Conservation (phyloP, 352 stramenopile species). For the Phytopythium sindhum region DNA sequence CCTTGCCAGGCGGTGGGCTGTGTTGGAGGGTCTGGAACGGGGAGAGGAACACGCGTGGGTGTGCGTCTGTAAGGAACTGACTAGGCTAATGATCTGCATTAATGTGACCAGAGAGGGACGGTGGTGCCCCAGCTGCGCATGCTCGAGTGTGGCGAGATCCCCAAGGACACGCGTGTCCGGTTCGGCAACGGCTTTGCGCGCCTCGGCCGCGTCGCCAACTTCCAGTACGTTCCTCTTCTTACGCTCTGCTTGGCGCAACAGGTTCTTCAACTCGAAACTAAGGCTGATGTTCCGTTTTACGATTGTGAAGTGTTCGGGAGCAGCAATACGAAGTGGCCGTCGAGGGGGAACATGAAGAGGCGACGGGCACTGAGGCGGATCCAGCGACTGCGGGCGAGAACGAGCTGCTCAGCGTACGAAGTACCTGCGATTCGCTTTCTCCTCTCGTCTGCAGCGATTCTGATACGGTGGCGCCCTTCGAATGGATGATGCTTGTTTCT, state of each 20-base stretch:
- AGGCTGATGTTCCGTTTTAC: background rate
- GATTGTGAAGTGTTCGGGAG: constrained; percentile 16
- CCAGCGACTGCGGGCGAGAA: background rate
- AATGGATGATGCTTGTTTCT: background rate
- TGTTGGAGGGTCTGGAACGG: no score
- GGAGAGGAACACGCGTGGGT: background rate
- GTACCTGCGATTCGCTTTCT: background rate
- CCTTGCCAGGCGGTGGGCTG: no score
- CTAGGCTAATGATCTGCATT: background rate
- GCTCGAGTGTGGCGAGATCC: constrained; percentile 67
- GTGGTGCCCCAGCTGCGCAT: constrained; percentile 65
- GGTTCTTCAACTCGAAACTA: background rate
- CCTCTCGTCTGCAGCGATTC: background rate
- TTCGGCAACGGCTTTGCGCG: constrained; percentile 3
- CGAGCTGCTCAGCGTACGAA: background rate
- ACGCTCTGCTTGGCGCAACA: no score
- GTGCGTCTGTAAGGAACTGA: background rate
- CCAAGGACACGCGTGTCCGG: constrained; percentile 41
- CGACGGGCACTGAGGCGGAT: background rate
- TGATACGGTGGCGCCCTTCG: background rate
- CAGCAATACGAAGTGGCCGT: constrained; percentile 28
- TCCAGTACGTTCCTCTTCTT: constrained; percentile 5
- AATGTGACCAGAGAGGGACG: constrained; percentile 32
- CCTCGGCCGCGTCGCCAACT: constrained; percentile 1
- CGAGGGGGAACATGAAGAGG: background rate